Evolutionary conservation across 164 flowering plant species (phyloP).

Genomic region (Liriodendron chinense): DNA sequence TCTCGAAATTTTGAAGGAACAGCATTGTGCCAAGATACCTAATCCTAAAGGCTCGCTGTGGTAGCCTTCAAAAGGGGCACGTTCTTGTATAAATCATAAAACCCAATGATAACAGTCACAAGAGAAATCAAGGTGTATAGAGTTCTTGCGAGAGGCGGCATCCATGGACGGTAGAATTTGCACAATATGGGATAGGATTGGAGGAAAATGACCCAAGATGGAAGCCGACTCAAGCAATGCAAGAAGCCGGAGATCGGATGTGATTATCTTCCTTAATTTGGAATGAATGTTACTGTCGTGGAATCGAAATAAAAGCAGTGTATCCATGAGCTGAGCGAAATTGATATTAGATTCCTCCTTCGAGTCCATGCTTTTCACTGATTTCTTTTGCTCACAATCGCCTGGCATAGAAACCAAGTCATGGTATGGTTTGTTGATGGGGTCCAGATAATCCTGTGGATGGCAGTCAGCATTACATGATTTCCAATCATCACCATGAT

Average conservation of each 20-base stretch:
- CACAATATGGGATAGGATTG: constrained; percentile 34
- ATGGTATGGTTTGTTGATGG: neutral
- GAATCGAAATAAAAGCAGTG: constrained; percentile 24
- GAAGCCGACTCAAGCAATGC: constrained; percentile 34
- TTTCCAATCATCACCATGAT: neutral
- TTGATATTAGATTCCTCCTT: constrained; percentile 10
- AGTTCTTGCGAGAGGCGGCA: constrained; percentile 28
- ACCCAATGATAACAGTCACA: constrained; percentile 30
- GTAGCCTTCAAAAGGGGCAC: constrained; percentile 33
- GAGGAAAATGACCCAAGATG: constrained; percentile 38
- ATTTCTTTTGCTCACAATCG: neutral
- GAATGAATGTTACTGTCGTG: constrained; percentile 24
- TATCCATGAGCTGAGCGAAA: constrained; percentile 19
- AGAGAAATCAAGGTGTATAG: constrained; percentile 30
- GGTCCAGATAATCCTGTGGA: neutral
- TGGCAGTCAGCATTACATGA: neutral
- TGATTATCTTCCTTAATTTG: constrained; percentile 27
- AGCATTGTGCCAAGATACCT: constrained; percentile 34
- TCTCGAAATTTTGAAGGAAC: constrained; percentile 31
- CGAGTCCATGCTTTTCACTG: neutral
- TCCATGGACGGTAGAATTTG: constrained; percentile 32
- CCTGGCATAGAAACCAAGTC: neutral
- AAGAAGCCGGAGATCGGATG: constrained; percentile 28
- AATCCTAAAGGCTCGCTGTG: constrained; percentile 24
- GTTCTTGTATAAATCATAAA: constrained; percentile 33